Base-by-base conservation (phyloP, 768 basidiomycete genomes). In the Pleurotus citrinopileatus region DNA sequence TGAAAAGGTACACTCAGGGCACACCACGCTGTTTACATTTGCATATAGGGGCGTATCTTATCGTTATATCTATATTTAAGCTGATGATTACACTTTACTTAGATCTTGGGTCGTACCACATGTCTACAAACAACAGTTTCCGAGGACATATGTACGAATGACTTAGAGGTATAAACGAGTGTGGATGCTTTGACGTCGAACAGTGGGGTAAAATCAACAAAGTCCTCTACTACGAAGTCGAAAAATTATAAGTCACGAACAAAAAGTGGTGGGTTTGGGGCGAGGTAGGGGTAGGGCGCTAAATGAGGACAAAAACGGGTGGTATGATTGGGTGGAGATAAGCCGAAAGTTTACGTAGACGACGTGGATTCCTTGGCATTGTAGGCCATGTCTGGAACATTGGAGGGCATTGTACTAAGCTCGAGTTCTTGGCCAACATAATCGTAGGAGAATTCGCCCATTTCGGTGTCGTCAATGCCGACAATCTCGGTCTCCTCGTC, bases 381-480 rank as follows among this genome's bases (percentile, higher is more conserved):
- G 32, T 34, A 34, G 32, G 32, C 32, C 32, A 34, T 34, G 32
- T 34, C 32, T 1, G 32, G 32, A 9, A 34, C n/a, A n/a, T n/a
- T 34, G 32, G 9, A n/a, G 32, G 32, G n/a, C 32, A n/a, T 34
- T 9, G 32, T 34, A n/a, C 32, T 34, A n/a, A 34, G 32, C n/a
- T 34, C 32, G 32, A 34, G 32, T n/a, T 34, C 32, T 34, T 34
- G 32, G 32, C 32, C n/a, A 34, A 93, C 90, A 58, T 91, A 94
- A 69, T 94, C 90, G 61, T 91, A 92, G 2, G 89, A 86, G 57
- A 84, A 93, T 71, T 95, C 93, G 59, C 92, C 94, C 80, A 93
- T 86, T 73, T 94, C 88, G 1, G 84, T 78, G 62, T 93, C 89
- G 70, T 98, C 95, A 60, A 96, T 84, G 54, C 95, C 94, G 43